Evolutionary conservation across 202 grass and related monocot genomes (phyloP).

Genomic region (Panicum hallii): DNA sequence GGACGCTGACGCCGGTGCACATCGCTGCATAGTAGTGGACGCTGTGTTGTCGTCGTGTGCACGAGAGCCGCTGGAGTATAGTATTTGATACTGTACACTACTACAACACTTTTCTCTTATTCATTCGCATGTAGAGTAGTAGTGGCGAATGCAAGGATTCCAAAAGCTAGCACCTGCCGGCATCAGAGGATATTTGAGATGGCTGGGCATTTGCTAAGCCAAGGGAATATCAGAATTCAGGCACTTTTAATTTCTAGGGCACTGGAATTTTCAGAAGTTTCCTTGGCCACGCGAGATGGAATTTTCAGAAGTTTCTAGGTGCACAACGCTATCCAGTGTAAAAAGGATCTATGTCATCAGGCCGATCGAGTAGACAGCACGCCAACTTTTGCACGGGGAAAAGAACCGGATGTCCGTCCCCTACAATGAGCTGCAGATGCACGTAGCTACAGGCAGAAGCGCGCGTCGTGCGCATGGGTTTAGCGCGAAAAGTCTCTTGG

Average conservation of each 20-base stretch:
- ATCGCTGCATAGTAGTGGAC: neutral
- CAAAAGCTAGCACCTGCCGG: neutral
- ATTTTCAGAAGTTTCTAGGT: too few species aligned
- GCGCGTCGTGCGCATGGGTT: neutral
- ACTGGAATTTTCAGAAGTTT: neutral
- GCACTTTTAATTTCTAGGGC: neutral
- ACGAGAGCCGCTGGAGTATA: neutral
- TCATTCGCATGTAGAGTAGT: too few species aligned
- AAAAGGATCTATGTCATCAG: neutral
- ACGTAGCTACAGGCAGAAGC: neutral
- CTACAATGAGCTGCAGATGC: neutral
- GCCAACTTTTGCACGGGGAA: neutral
- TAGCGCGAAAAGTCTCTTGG: neutral
- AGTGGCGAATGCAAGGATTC: too few species aligned
- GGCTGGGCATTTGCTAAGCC: neutral
- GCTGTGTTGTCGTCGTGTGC: constrained; percentile 27
- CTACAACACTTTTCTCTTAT: too few species aligned
- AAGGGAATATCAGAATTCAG: neutral
- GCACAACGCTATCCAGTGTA: neutral
- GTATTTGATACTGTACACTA: too few species aligned
- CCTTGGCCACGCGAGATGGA: neutral
- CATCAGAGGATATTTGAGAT: neutral
- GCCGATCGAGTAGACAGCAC: neutral
- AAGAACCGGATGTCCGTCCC: neutral
- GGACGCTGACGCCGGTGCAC: neutral